These are phyloP conservation scores for Candida arabinofermentans DNA, from an alignment of 805 yeast genomes.

Conservation along the genomic window DNA sequence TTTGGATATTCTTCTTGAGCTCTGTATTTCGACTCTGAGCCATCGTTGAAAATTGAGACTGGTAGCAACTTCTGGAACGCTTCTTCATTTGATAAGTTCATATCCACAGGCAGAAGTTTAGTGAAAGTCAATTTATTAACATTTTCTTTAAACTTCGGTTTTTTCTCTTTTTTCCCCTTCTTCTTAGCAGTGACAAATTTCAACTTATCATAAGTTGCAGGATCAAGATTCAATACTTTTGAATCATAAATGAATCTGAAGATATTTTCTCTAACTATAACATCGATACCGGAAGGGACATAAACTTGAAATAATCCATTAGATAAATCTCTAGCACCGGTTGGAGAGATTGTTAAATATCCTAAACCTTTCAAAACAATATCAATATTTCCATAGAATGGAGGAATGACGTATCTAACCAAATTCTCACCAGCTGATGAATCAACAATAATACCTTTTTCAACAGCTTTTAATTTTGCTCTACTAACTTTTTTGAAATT, in stretches of 20 bases:
- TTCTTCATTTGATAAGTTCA: conserved; percentile 8
- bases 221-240: conserved; percentile 10
- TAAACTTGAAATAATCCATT: conserved; percentile 41
- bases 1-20: conserved; percentile 24
- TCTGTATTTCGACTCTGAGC: conserved; percentile 1
- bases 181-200: conserved; percentile 6
- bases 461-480: conserved; percentile 25
- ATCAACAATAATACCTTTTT: conserved; percentile 16
- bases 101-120: conserved; percentile 17
- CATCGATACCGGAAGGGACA: conserved; percentile 53
- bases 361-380: conserved; percentile 65
- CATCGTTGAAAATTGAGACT: background rate
- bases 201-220: conserved; percentile 11
- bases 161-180: conserved; percentile 11
- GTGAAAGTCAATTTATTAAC: conserved; percentile 22
- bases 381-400: conserved; percentile 66
- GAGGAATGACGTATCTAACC: conserved; percentile 55
- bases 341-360: conserved; percentile 54
- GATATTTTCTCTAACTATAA: conserved; percentile 42
- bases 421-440: conserved; percentile 28
- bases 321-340: conserved; percentile 35
- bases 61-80: conserved; percentile 15
- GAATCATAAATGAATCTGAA: conserved; percentile 25
- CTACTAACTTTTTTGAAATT: conserved; percentile 29
- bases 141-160: conserved; percentile 8